Base-by-base conservation (phyloP, 2,329 filamentous ascomycete genomes). In the Talaromyces sp. region DNA sequence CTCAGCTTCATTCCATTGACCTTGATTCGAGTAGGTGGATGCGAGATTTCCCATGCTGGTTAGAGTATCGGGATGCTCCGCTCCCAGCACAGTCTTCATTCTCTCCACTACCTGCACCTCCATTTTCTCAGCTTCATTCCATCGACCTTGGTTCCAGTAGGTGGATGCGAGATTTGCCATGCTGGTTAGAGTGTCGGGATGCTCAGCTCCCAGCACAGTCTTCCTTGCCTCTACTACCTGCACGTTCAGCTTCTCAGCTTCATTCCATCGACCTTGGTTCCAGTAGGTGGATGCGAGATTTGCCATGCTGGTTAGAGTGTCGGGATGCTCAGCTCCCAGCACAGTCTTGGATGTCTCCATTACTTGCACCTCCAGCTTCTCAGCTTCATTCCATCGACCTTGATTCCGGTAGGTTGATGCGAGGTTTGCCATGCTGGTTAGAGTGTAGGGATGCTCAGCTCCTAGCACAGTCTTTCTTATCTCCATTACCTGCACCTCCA, bases 401-500 rank as follows among this genome's bases (percentile, higher is more conserved):
- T 70, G 68, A 64, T 66, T 16, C 9, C 2, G 7, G 27, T 27
- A 3, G 27, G 27, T 27, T 27, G 27, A 3, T 27, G 68, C 72
- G 10, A 74, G 63, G 47, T 65, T 69, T n/a, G 58, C 61, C 64
- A 72, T 69, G 37, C 67, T 73, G 22, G 22, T 60, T 13, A 72
- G 62, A 14, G 72, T 75, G 31, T 19, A 8, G 3, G 11, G 43
- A 50, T 50, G 22, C 22, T 50, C 19, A 3, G 47, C 47, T 50
- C 22, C 47, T 9, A 50, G 47, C 13, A 50, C 14, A 1, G 3
- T 50, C 13, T 27, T 50, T 2, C 1, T 5, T 24, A 4, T 41
- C 45, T 65, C 67, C 19, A 73, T 33, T 56, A 67, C 63, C 62
- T 60, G 60, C 48, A 43, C 24, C 22, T 65, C 10, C 39, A 72